phyloP scores from a whole-genome alignment of 208 protist species.

The Polymyxa betae region DNA sequence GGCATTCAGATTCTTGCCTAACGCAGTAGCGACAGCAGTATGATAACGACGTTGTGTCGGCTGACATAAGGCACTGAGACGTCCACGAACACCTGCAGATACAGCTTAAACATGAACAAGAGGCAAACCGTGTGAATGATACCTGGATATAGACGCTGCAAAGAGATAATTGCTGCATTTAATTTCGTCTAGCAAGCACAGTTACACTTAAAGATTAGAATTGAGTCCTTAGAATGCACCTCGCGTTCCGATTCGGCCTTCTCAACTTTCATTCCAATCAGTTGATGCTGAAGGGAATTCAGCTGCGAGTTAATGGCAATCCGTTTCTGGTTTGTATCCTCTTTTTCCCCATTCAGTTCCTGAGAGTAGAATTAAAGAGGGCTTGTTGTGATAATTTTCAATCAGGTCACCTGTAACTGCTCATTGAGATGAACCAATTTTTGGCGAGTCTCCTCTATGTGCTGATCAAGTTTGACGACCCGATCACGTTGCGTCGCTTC shows the following conservation, averaged over 20 bases:
- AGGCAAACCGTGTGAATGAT: background rate
- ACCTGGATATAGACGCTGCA: conserved; percentile 51
- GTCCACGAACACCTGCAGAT: conserved; percentile 58
- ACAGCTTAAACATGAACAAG: background rate
- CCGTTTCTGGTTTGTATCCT: too few relatives aligned
- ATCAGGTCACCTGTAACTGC: too few relatives aligned
- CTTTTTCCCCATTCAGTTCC: too few relatives aligned
- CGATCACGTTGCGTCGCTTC: background rate
- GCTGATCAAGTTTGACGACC: background rate
- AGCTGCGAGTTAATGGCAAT: conserved; percentile 7
- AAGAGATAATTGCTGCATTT: background rate
- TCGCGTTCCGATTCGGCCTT: background rate
- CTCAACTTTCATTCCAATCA: background rate
- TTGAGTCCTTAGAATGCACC: too few relatives aligned
- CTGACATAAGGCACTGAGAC: conserved; percentile 53
- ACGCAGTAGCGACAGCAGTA: conserved; percentile 62
- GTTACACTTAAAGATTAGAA: too few relatives aligned
- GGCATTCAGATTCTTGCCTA: conserved; percentile 64
- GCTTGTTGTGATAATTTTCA: too few relatives aligned
- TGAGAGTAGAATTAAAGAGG: too few relatives aligned
- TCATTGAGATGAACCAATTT: too few relatives aligned
- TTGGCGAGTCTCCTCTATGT: background rate
- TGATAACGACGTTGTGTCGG: conserved; percentile 51
- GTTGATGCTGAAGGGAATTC: background rate
- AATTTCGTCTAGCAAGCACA: background rate